Evolutionary conservation across 345 rosid genomes (phyloP).

Genomic region (Brassica incana): DNA sequence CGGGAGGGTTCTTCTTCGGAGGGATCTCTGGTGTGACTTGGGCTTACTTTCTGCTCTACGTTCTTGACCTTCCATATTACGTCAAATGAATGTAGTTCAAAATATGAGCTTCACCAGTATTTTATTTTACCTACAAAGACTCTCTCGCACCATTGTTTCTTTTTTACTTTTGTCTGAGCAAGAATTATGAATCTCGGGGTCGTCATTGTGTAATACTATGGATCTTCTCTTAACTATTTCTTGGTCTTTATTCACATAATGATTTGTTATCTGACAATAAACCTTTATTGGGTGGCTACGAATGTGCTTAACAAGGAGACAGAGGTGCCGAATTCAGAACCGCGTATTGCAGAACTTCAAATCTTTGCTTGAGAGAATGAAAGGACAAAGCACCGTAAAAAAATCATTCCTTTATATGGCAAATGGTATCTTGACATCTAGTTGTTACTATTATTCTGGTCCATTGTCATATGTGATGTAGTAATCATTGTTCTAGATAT

Average conservation of each 20-base stretch:
- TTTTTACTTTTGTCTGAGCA: constrained; percentile 25
- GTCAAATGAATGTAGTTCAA: constrained; percentile 54
- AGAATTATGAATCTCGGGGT: constrained; percentile 25
- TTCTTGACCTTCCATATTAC: constrained; percentile 84
- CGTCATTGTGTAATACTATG: constrained; percentile 27
- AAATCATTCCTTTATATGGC: no score
- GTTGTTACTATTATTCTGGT: no score
- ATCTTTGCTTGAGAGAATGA: no score
- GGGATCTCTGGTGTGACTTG: constrained; percentile 93
- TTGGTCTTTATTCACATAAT: not conserved
- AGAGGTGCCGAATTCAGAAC: no score
- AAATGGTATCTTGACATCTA: no score
- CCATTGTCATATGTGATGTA: no score
- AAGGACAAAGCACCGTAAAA: no score
- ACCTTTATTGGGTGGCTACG: no score
- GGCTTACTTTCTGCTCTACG: constrained; percentile 92
- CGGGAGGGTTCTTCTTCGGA: constrained; percentile 92
- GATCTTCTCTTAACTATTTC: not conserved
- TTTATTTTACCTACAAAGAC: constrained; percentile 10
- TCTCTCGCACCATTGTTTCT: constrained; percentile 20
- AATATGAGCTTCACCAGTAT: not conserved
- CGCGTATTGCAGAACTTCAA: no score
- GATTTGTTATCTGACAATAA: not conserved
- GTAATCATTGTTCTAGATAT: no score
- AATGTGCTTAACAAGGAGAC: no score